These are phyloP conservation scores for Paxillus involutus DNA, from an alignment of 768 basidiomycete genomes.

Conservation along the genomic window DNA sequence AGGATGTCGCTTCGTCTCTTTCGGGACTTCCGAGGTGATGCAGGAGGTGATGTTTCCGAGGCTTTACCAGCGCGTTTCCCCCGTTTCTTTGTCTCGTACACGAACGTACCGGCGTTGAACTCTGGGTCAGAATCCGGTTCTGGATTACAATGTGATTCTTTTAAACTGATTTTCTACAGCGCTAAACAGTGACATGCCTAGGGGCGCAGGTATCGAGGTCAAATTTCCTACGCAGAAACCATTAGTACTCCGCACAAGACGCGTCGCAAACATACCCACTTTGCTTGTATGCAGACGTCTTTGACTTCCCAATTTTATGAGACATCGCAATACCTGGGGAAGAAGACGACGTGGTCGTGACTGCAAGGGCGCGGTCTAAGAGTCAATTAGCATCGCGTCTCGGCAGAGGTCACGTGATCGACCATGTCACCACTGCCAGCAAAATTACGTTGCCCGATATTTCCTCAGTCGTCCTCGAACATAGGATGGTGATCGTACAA, in stretches of 20 bases:
- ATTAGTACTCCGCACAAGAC: not conserved
- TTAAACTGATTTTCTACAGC: not conserved
- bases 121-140: constrained; percentile 35
- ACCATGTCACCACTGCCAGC: constrained; percentile 12
- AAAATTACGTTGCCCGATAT: constrained; percentile 1
- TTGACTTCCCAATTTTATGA: constrained; percentile 11
- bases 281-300: constrained; percentile 16
- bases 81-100: constrained; percentile 28
- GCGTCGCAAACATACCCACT: constrained; percentile 8
- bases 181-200: constrained; percentile 24
- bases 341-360: no score
- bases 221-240: constrained; percentile 13
- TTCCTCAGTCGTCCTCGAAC: not conserved
- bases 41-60: constrained; percentile 9
- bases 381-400: not conserved
- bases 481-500: constrained; percentile 18
- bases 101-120: constrained; percentile 29
- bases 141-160: constrained; percentile 1
- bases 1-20: constrained; percentile 12
- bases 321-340: constrained; percentile 15
- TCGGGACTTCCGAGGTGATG: constrained; percentile 17
- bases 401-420: constrained; percentile 10
- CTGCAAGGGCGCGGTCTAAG: not conserved
- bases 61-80: constrained; percentile 17
- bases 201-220: constrained; percentile 34